Evolutionary conservation across 495 filamentous ascomycete species (phyloP), one percentile per base, ranked within the genome.

Genomic region (Penicillium coffeae): DNA sequence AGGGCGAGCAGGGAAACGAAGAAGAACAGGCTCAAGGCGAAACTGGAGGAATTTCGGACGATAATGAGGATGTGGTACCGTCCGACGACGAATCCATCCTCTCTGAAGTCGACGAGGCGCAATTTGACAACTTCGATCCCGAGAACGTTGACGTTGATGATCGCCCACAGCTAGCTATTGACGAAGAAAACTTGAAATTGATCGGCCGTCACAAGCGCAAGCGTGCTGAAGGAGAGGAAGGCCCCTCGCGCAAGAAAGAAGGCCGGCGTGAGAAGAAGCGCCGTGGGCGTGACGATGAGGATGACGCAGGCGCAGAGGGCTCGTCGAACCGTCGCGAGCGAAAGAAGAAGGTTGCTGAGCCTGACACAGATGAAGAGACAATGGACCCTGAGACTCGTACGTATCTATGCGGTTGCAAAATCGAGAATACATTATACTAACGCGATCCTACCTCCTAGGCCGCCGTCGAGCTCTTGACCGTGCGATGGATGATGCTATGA

Each of bases 21-120:
- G 25, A 30, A 30, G 25, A 60, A 22, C 42, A 60, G 9, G 33
- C 50, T 7, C 42, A 54, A 55, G 8, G 39, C 34, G 58, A 39
- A 6, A 18, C 12, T 9, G 52, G 53, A 6, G 56, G 46, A 8
- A 36, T 50, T 2, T 35, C 36, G 3, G 51, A 52, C 1, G 50
- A 58, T 9, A 58, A 60, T 12, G 55, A 62, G 7, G 59, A 56
- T 34, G 55, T 45, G 16, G 73, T 67, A 40, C 56, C 76, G n/a
- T 87, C 85, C 1, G 89, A 91, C 55, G 81, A 86, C 51, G 88
- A 92, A 25, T 89, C 87, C n/a, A 80, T 88, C 44, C 80, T 95
- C 13, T 96, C 91, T 8, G 93, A 98, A 64, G 85, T 98, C 56
- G 94, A 97, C 66, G 93, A 97, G 63, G 86, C 86, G 38, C 85